Percentiles rank a stretch among this genome's conserved stretches.
Evolutionary conservation across 2,329 filamentous ascomycete genomes (phyloP).

Genomic region (Fusarium palustre): DNA sequence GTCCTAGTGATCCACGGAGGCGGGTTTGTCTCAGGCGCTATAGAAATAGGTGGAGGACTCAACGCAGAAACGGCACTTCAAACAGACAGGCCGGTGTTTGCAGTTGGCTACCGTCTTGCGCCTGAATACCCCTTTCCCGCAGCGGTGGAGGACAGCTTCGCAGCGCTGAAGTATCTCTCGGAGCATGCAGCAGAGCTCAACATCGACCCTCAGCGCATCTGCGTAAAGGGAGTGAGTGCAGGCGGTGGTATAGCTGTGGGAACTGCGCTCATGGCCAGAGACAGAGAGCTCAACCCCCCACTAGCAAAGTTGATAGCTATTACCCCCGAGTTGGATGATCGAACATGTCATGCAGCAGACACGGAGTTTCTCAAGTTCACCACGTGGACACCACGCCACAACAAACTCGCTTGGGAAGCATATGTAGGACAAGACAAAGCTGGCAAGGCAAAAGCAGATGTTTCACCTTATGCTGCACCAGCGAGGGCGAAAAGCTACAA

Average conservation of each 20-base stretch:
- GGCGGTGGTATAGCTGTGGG: slow-evolving; percentile 33
- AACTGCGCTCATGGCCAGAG: slow-evolving; percentile 29
- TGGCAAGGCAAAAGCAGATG: slow-evolving; percentile 17
- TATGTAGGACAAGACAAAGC: slow-evolving; percentile 41
- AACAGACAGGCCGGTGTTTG: slow-evolving; percentile 30
- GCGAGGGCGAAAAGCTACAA: slow-evolving; percentile 27
- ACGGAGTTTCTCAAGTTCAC: slow-evolving; percentile 22
- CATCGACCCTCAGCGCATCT: slow-evolving; percentile 32
- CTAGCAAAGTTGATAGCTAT: slow-evolving; percentile 34
- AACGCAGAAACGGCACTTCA: slow-evolving; percentile 7
- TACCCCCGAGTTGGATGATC: slow-evolving; percentile 40
- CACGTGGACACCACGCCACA: slow-evolving; percentile 22
- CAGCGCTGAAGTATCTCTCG: slow-evolving; percentile 26
- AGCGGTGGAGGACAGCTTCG: slow-evolving; percentile 35
- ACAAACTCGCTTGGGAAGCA: slow-evolving; percentile 28
- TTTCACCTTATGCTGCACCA: slow-evolving; percentile 38
- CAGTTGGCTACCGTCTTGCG: slow-evolving; percentile 40
- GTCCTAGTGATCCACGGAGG: slow-evolving; percentile 38
- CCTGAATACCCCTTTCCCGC: slow-evolving; percentile 35
- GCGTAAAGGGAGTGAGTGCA: slow-evolving; percentile 35
- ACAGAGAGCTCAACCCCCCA: slow-evolving; percentile 28
- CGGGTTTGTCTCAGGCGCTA: slow-evolving; percentile 23
- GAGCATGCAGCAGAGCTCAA: slow-evolving; percentile 33
- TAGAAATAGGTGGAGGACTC: slow-evolving; percentile 16
- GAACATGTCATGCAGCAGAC: slow-evolving; percentile 2